Evolutionary conservation across 2,329 filamentous ascomycete genomes (phyloP).

Genomic region (Clarireedia homoeocarpa): DNA sequence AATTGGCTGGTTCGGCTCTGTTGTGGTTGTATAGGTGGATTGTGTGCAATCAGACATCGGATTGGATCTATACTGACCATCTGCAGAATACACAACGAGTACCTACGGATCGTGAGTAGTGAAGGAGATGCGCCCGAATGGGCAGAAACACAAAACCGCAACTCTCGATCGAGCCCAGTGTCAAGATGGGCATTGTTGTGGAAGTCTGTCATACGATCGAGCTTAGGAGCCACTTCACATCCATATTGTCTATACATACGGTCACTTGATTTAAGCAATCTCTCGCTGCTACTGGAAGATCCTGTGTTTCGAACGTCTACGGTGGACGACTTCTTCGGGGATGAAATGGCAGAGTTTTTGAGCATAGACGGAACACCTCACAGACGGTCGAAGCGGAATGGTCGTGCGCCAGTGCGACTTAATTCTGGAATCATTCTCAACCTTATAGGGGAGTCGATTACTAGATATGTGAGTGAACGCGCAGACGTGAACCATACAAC

Average conservation of each 20-base stretch:
- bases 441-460: conserved; percentile 50
- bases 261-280: conserved; percentile 53
- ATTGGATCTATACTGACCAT: conserved; percentile 16
- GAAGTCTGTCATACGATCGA: conserved; percentile 61
- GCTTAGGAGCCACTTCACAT: conserved; percentile 52
- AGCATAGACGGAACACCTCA: conserved; percentile 27
- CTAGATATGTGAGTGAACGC: conserved; percentile 38
- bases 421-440: conserved; percentile 32
- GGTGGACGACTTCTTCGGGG: conserved; percentile 34
- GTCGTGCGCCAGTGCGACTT: conserved; percentile 20
- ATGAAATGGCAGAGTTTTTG: conserved; percentile 30
- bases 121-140: conserved; percentile 31
- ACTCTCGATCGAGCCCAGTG: conserved; percentile 5
- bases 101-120: conserved; percentile 36
- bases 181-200: conserved; percentile 56
- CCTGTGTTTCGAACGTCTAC: conserved; percentile 29
- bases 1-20: conserved; percentile 50
- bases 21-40: conserved; percentile 55
- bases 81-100: conserved; percentile 38
- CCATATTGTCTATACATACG: conserved; percentile 65
- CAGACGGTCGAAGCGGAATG: conserved; percentile 20
- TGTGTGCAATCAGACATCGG: neutral
- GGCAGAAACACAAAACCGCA: conserved; percentile 3
- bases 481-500: conserved; percentile 36
- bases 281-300: conserved; percentile 51